Evolutionary conservation across 805 yeast genomes (phyloP).

Genomic region (Metschnikowia cubensis): DNA sequence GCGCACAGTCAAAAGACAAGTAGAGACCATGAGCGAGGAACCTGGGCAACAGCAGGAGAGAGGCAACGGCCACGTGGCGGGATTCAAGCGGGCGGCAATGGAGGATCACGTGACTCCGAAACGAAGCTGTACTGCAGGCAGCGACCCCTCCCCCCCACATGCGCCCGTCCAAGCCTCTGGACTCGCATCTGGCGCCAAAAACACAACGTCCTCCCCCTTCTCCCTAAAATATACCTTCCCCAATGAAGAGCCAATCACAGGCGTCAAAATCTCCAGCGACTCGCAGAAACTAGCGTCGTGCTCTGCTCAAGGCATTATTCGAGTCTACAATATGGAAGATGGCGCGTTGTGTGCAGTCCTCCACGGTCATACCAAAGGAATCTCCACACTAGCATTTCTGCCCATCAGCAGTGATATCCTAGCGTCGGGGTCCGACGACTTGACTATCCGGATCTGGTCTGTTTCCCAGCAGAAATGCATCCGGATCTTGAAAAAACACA

Average conservation of each 20-base stretch:
- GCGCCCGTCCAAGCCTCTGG: too few relatives aligned
- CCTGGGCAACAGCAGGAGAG: too few relatives aligned
- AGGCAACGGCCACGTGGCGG: too few relatives aligned
- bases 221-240: constrained; percentile 10
- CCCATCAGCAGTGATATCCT: constrained; percentile 62
- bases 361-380: constrained; percentile 63
- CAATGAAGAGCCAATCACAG: constrained; percentile 27
- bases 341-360: constrained; percentile 23
- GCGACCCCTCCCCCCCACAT: too few relatives aligned
- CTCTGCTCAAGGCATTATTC: constrained; percentile 28
- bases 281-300: constrained; percentile 54
- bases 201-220: constrained; percentile 5
- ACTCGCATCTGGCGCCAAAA: too few relatives aligned
- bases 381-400: constrained; percentile 75
- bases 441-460: constrained; percentile 72
- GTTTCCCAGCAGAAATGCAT: constrained; percentile 47
- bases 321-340: constrained; percentile 20
- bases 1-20: too few relatives aligned
- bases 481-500: constrained; percentile 65
- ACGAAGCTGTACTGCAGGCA: too few relatives aligned
- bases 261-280: constrained; percentile 59
- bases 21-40: too few relatives aligned
- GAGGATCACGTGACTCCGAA: too few relatives aligned
- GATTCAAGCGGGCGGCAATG: too few relatives aligned
- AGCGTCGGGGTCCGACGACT: constrained; percentile 86